Percentiles rank a stretch among this genome's conserved stretches.
These are phyloP conservation scores for slime mould (Dictyostelium discoideum) DNA, from an alignment of 78 protist species.

Conservation along the genomic window DNA sequence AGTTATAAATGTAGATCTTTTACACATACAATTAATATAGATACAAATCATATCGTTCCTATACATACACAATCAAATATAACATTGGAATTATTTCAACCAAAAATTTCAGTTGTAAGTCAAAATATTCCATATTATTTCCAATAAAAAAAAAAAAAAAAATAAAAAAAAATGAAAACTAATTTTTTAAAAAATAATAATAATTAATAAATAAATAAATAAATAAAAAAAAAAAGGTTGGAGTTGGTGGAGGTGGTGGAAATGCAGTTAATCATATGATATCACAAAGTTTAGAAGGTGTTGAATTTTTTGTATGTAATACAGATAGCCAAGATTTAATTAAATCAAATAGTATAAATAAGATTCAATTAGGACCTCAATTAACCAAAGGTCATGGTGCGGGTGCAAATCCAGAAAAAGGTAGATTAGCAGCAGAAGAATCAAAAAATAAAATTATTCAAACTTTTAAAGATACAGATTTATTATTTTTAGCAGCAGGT, in stretches of 20 bases:
- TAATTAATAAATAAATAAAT: too few species aligned
- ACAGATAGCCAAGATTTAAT: constrained; percentile 90
- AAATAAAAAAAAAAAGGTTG: constrained; percentile 18
- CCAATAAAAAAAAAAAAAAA: too few species aligned
- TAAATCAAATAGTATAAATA: constrained; percentile 34
- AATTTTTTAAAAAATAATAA: too few species aligned
- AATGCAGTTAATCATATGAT: constrained; percentile 90
- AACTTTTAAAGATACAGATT: constrained; percentile 63
- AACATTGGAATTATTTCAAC: constrained; percentile 44
- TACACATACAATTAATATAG: background rate
- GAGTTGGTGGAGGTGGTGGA: constrained; percentile 90
- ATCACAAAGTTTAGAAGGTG: constrained; percentile 21
- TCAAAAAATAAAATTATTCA: constrained; percentile 1
- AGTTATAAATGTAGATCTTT: background rate
- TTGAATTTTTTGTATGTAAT: constrained; percentile 82
- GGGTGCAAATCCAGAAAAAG: constrained; percentile 88
- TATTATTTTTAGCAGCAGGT: constrained; percentile 91
- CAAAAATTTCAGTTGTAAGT: constrained; percentile 54
- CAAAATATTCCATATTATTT: too few species aligned
- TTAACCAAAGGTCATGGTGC: constrained; percentile 89
- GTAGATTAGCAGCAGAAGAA: constrained; percentile 87
- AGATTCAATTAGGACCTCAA: constrained; percentile 83
- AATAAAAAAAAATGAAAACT: too few species aligned
- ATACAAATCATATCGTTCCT: background rate
- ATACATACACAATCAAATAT: background rate